phyloP scores from a whole-genome alignment of 2,329 filamentous ascomycete genomes.

The Colletotrichum sp. region DNA sequence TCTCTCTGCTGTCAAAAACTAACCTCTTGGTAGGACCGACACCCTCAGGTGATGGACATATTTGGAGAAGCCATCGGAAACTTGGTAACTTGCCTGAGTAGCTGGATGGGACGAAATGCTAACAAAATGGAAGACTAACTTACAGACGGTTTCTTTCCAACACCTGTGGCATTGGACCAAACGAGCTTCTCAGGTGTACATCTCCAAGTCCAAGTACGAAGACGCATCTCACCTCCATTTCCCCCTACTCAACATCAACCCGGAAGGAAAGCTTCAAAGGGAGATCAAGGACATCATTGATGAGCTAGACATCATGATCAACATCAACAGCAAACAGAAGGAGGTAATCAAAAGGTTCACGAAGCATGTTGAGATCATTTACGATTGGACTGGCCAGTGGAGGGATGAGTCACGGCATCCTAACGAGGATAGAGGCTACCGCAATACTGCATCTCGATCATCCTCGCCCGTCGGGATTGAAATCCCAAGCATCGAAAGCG shows the following conservation, averaged over 20 bases:
- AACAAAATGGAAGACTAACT: too few relatives aligned
- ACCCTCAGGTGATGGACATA: constrained; percentile 44
- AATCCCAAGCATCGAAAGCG: too few relatives aligned
- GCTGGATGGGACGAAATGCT: too few relatives aligned
- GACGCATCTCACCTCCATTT: constrained; percentile 29
- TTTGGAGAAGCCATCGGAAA: constrained; percentile 46
- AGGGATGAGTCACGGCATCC: neutral
- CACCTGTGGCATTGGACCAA: constrained; percentile 33
- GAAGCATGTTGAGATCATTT: constrained; percentile 20
- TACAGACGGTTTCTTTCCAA: constrained; percentile 39
- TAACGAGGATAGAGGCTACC: neutral
- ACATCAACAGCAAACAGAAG: constrained; percentile 39
- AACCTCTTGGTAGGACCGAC: too few relatives aligned
- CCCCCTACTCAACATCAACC: constrained; percentile 43
- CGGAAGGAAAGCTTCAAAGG: constrained; percentile 44
- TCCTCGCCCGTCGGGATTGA: too few relatives aligned
- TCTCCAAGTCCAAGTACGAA: constrained; percentile 9
- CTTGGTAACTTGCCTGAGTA: too few relatives aligned
- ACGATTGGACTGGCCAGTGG: neutral
- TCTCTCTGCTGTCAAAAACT: too few relatives aligned
- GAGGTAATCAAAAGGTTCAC: constrained; percentile 33
- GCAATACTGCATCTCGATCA: constrained; percentile 23
- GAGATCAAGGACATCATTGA: constrained; percentile 53
- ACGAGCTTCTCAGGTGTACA: constrained; percentile 25
- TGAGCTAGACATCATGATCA: constrained; percentile 51